Base-by-base conservation (phyloP, 2,329 filamentous ascomycete genomes). In the Calycina herbarum region DNA sequence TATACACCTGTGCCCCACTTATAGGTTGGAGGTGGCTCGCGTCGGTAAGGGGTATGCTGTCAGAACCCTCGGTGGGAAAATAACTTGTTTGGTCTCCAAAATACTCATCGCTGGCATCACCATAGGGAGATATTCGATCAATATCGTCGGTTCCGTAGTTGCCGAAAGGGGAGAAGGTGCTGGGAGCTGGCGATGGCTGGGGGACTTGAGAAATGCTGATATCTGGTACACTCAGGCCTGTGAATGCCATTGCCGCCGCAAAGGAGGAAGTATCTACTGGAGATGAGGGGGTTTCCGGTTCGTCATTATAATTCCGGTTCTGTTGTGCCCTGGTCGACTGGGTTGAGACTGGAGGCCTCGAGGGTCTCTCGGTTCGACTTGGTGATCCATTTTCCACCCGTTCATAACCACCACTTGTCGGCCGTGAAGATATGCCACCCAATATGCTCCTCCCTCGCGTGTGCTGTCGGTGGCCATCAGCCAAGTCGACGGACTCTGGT, bases 41-140 rank as follows among this genome's bases (percentile, higher is more conserved):
- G 70, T 87, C 82, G 1, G 87, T 90, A 61, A 89, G 78, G 31
- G 87, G 87, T 15, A 85, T 80, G 51, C 79, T 79, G 73, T 89
- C 87, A 6, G 86, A 87, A 54, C n/a, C 48, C 67, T 88, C 74
- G 1, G 71, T 63, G 13, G 68, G 45, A 64, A 81, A 78, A 63
- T 79, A 81, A 42, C 68, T 68, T n/a, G 63, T 42, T 40, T 69
- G 62, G 31, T 64, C 31, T 20, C 31, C 58, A 24, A 59, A 42
- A 40, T 57, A 54, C 11, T 69, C 62, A 27, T 76, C 73, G 8
- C 63, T 64, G 33, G 64, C 45, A 54, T 74, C 69, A 3, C 66
- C 66, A 67, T 75, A 76, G 15, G 72, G 73, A 13, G 71, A 73
- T 5, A 64, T 51, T 2, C 64, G 67, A 62, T 71, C 69, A 59